Evolutionary conservation across 2,329 filamentous ascomycete genomes (phyloP), one percentile per base, ranked within the genome.

Genomic region (Hypomyces rosellus): DNA sequence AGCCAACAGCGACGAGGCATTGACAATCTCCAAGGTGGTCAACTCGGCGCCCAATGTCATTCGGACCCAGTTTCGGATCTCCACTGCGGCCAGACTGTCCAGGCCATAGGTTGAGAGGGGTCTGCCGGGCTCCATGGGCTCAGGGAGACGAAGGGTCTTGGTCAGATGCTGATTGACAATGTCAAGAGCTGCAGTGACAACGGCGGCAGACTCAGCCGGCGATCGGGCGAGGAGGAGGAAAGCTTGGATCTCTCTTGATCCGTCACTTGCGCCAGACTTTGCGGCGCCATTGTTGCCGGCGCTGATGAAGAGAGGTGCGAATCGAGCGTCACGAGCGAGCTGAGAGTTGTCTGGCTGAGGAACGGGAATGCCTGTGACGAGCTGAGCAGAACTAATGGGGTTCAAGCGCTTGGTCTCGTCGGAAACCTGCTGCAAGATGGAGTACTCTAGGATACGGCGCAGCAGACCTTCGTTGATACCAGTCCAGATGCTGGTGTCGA

Each of bases 71-170:
- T 54, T 54, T 5, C 60, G 44, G 39, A 61, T 34, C 40, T 62
- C 60, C n/a, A 61, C 53, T 4, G 55, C 58, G 1, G 61, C 57
- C 15, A 62, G 40, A 11, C 56, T 59, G 38, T 62, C 60, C 9
- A 62, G 22, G 3, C 59, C 59, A 25, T 58, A 55, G 1, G 47
- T 48, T 33, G 51, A 48, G 15, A 55, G 16, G 11, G 57, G 56
- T 18, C 47, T 46, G 14, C 36, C 49, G 3, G 51, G 41, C 9
- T 61, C 55, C 1, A 61, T 45, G 9, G 57, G 54, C 1, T 55
- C 51, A 12, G 14, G 18, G 4, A 46, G 25, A 2, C 41, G 34
- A 15, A 46, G 20, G 4, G 42, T n/a, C 39, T 16, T 25, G 3
- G 30, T 38, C 16, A 50, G 12, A 9, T 14, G 18, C 18, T 44